Evolutionary conservation across 1,139 yeast genomes (phyloP), one percentile per base, ranked within the genome.

Genomic region (Yamadazyma jaroonii): DNA sequence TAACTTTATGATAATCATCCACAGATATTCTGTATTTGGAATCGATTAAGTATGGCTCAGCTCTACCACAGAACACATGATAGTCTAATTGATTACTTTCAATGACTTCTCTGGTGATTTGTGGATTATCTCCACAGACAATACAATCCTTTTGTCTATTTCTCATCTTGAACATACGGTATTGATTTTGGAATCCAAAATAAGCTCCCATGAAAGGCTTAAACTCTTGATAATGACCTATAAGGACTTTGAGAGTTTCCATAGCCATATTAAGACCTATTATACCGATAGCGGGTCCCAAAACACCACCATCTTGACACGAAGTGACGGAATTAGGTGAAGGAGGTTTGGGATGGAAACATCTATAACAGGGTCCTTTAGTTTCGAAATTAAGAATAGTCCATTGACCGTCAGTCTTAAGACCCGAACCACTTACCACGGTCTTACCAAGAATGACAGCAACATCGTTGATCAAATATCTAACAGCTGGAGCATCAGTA

Each of bases 251-350:
- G 33, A 94, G 73, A 0, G 96, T 72, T 53, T 94, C 98, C 24
- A 85, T 64, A 0, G 96, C 95, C 84, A 94, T 94, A 67, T 86
- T 72, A 0, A 81, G 71, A 3, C 99, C 99, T 56, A 92, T 79
- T 1, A 89, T 53, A 0, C 98, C 99, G 34, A 94, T 95, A 6
- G 92, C 94, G 0, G 98, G 96, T 0, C 98, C 98, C 15, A 94
- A 61, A 1, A 94, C 95, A 3, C 99, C 99, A 3, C 96, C 96
- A 58, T 89, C 97, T 8, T 88, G 79, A 53, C 99, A 94, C 0
- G 95, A 77, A 0, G 90, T 76, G 0, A 90, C 89, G 2, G 87
- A 72, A 38, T 78, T 81, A 1, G 96, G 85, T 0, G 94, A 81
- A 0, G 99, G 97, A 0, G 98, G 96, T 9, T 65, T 67, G 0